Conservation (phyloP, 805 yeast genomes). For the Aciculoconidium aculeatum region DNA sequence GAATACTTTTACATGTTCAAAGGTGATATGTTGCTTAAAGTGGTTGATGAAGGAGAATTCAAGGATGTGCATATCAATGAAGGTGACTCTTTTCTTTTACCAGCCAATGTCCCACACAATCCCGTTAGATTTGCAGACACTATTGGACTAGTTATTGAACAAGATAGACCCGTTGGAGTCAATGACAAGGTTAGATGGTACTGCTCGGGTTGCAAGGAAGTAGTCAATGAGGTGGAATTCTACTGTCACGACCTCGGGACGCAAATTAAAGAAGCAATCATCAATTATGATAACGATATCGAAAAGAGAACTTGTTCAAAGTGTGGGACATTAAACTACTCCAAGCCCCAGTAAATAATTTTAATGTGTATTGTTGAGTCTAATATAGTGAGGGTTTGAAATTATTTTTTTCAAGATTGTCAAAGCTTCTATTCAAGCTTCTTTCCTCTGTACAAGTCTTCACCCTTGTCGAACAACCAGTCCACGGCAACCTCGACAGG, state of each 20-base stretch:
- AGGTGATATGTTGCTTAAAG: constrained; percentile 79
- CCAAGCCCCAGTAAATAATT: constrained; percentile 44
- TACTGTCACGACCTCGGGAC: constrained; percentile 81
- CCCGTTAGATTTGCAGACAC: constrained; percentile 85
- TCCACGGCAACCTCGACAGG: constrained; percentile 73
- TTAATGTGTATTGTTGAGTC: constrained; percentile 1
- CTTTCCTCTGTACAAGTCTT: constrained; percentile 18
- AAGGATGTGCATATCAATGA: constrained; percentile 70
- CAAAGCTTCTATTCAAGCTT: neutral
- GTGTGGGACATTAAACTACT: constrained; percentile 70
- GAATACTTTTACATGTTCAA: constrained; percentile 88
- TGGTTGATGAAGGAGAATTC: constrained; percentile 68
- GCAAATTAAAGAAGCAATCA: constrained; percentile 80
- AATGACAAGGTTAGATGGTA: constrained; percentile 85
- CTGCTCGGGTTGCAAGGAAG: constrained; percentile 60
- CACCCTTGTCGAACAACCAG: constrained; percentile 50
- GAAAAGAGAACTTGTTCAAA: constrained; percentile 63
- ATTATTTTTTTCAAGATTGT: neutral
- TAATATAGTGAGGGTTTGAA: constrained; percentile 1
- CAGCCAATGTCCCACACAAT: constrained; percentile 81
- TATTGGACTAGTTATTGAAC: constrained; percentile 87
- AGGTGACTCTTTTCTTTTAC: constrained; percentile 84
- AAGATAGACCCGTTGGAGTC: constrained; percentile 71
- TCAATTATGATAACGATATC: constrained; percentile 57
- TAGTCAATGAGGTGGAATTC: constrained; percentile 65